phyloP scores from a whole-genome alignment of 2,329 filamentous ascomycete species.

The Tolypocladium tropicale region DNA sequence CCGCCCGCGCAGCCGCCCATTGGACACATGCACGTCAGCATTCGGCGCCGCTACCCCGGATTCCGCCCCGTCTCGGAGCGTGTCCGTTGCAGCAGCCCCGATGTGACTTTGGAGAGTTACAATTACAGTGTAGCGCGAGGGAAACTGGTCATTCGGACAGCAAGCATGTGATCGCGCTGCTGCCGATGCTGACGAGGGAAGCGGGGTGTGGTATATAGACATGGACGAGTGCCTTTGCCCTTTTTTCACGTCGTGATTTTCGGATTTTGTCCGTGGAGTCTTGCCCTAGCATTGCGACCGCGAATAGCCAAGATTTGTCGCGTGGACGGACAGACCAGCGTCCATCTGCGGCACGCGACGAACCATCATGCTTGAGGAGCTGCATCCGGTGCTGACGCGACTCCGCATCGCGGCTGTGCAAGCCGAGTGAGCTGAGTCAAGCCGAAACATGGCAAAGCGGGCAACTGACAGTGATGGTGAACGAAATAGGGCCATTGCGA shows the following conservation, averaged over 20 bases:
- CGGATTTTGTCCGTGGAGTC: background rate
- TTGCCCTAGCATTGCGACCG: too few species aligned
- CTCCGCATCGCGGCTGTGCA: constrained; percentile 38
- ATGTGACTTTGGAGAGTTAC: background rate
- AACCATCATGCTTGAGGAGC: constrained; percentile 26
- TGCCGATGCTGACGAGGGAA: background rate
- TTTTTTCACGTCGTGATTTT: background rate
- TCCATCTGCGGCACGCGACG: background rate
- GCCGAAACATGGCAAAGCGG: background rate
- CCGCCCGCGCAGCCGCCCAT: background rate
- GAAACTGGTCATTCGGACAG: background rate
- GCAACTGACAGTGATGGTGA: background rate
- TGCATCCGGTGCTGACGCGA: constrained; percentile 31
- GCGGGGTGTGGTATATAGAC: background rate
- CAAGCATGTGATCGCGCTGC: background rate
- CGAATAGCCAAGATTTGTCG: background rate
- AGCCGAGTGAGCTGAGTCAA: constrained; percentile 30
- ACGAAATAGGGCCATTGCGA: constrained; percentile 1
- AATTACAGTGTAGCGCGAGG: background rate
- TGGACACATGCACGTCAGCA: background rate
- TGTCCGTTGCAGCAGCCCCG: background rate
- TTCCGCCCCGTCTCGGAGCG: background rate
- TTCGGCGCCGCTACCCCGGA: background rate
- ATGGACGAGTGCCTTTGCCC: background rate
- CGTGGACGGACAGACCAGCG: background rate